Evolutionary conservation across 192 early-diverging fungal species (phyloP), one percentile per base, ranked within the genome.

Genomic region (Gamsiella multidivaricata): DNA sequence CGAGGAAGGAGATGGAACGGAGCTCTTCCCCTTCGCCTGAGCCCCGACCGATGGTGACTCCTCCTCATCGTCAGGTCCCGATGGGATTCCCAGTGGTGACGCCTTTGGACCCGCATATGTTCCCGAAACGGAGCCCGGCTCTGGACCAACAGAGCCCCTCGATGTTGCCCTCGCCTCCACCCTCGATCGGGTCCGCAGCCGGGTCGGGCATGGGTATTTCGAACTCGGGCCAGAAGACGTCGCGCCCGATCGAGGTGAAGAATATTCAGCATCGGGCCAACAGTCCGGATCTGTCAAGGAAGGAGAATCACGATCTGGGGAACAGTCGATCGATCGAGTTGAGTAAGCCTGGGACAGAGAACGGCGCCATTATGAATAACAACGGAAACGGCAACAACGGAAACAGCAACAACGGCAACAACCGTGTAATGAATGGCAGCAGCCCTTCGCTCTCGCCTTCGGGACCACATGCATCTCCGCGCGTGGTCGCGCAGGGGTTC

Each of bases 71-170:
- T 26, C 65, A 31, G 7, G 14, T 63, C 20, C 45, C 65, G 9
- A 69, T 78, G 74, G 74, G 65, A 4, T 78, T 78, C 54, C 74
- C 74, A 18, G 74, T 78, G 3, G 74, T 78, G 33, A 18, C 58
- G 0, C 65, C 74, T 15, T 36, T 78, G 37, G 74, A 78, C 10
- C 74, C 66, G 1, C 53, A 78, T 54, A 45, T 69, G 15, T 78
- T 78, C 22, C 36, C 37, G 4, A 69, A 68, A 23, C 36, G 74
- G 23, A 49, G 28, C 41, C 45, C 57, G 6, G 55, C 36, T 15
- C 25, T 39, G 0, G 63, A 65, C 10, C n/a, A n/a, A n/a, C 63
- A 65, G 20, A 46, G 54, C 9, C 55, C 71, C 18, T 45, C 57
- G 32, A n/a, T 53, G 15, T 34, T 56, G 1, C 63, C 59, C 18